Base-by-base conservation (phyloP, 331 rosid genomes). In the Malus hybrid region DNA sequence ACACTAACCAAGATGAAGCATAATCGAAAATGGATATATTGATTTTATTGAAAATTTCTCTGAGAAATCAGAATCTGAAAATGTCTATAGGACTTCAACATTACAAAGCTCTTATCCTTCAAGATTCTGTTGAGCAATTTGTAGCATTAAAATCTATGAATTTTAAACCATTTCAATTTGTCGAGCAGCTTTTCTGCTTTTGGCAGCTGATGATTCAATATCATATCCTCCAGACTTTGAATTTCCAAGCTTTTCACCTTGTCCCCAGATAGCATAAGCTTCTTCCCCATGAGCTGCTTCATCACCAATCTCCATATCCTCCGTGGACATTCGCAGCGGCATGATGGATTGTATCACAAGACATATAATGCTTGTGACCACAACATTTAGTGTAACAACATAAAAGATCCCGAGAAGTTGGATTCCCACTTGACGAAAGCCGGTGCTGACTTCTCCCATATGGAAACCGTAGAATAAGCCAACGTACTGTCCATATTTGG, bases 201-300 rank as follows among this genome's bases (percentile, higher is more conserved):
- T 76, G 22, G 39, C 22, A 27, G 59, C 14, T 42, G 48, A 44
- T 18, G 59, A 42, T 20, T 75, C 72, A 14, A 67, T 11, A 36
- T 67, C 79, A 56, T 66, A 67, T 34, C 67, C 78, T 8, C 50
- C 78, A 6, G 56, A 46, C 56, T 5, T 79, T 3, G 78, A 42
- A 46, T 50, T 65, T 19, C 34, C 78, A 29, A 67, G 46, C 75
- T 74, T 80, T 64, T 80, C 83, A 14, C 79, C 83, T 18, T 80
- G 76, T 10, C 83, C 83, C 83, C 83, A 80, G 68, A 80, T 80
- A 15, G 79, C 79, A 52, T 80, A 74, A 36, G 83, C 83, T 55
- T 80, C 83, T 64, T 80, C 83, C 7, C 83, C 83, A 36, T 80
- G 83, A 34, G 72, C 83, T 9, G 83, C 79, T 70, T 80, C 83